Base-by-base conservation (phyloP, 2,329 filamentous ascomycete species). In the Septoria petroselini region DNA sequence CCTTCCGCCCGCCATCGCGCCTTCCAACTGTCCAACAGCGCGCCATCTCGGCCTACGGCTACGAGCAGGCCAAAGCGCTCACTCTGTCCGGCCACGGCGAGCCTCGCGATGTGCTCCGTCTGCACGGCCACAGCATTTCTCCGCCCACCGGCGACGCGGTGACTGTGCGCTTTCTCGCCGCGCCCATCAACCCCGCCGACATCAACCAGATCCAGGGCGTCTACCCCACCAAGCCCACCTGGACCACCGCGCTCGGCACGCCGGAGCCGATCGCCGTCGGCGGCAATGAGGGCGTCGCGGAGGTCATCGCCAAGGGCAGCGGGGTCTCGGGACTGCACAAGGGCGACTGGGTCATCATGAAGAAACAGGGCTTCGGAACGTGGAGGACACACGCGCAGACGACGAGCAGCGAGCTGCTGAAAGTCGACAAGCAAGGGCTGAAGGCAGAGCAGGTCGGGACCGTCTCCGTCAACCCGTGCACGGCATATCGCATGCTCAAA, bases 201-300 rank as follows among this genome's bases (percentile, higher is more conserved):
- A 88, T 98, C 70, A 98, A 98, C 76, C 91, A 91, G 64, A 88
- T 98, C 64, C 93, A 98, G 75, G 93, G 93, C 58, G 90, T 91
- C 3, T 98, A 98, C 73, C 91, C 91, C 54, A 83, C 83, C 38
- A 89, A 89, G 67, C 90, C 91, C 0, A 75, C 79, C 37, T 91
- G 95, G 71, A 84, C 82, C 14, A 84, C 83, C 4, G 71, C 81
- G 1, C 81, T 98, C 47, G 87, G 90, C 49, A 96, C 91, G 0
- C 59, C 82, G 1, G 75, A 83, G 18, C 89, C 91, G 2, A 81
- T 86, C 6, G 88, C 88, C 1, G 81, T 93, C 1, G 86, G 83
- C 1, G 90, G 90, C 19, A 97, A 96, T 67, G 94, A 98, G 70
- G 94, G 88, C 39, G 88, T 91, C 33, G 95, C 95, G 60, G 89